Conservation (phyloP, 495 filamentous ascomycete species). For the Penicillium antarcticum region DNA sequence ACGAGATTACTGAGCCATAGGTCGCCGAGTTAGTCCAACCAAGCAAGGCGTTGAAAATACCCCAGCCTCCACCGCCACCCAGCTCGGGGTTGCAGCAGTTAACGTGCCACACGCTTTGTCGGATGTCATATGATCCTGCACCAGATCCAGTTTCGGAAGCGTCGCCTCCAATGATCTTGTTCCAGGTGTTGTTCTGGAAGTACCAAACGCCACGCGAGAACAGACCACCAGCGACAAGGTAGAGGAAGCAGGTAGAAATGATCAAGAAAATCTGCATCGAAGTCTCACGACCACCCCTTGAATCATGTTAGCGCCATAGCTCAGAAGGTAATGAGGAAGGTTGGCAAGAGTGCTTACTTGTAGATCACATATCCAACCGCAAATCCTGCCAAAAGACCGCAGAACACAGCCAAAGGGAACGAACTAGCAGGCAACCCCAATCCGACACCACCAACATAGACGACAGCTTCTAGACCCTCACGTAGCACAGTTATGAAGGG, state of each 20-base stretch:
- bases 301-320: not conserved
- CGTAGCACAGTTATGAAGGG: conserved; percentile 82
- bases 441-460: conserved; percentile 79
- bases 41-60: conserved; percentile 75
- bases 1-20: conserved; percentile 74
- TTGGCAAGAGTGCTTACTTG: conserved; percentile 50
- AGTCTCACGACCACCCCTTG: conserved; percentile 58
- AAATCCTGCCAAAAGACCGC: conserved; percentile 61
- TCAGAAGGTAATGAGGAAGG: not conserved
- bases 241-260: conserved; percentile 77
- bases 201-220: conserved; percentile 76
- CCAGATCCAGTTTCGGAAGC: conserved; percentile 71
- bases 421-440: conserved; percentile 68
- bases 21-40: conserved; percentile 92
- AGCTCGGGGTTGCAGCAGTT: conserved; percentile 78
- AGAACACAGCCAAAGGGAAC: conserved; percentile 70
- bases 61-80: conserved; percentile 80
- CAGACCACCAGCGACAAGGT: conserved; percentile 81
- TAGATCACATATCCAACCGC: conserved; percentile 71
- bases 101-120: conserved; percentile 84
- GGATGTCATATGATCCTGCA: conserved; percentile 85
- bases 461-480: conserved; percentile 77
- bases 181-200: conserved; percentile 65
- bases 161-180: conserved; percentile 65
- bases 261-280: conserved; percentile 78